Evolutionary conservation across 495 filamentous ascomycete species (phyloP), one percentile per base, ranked within the genome.

Genomic region (Penicillium salamii): DNA sequence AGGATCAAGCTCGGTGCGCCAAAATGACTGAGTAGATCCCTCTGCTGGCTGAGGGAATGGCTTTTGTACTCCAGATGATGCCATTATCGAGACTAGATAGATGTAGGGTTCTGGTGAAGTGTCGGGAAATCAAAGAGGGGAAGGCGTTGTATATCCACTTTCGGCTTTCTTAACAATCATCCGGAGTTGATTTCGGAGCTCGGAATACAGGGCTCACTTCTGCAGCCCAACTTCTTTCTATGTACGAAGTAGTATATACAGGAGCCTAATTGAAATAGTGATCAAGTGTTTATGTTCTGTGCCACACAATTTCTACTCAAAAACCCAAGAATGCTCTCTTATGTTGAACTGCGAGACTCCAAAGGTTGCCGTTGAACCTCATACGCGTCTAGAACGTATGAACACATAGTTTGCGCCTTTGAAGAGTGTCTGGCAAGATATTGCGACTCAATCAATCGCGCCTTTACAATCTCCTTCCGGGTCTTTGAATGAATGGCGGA

Each of bases 21-120:
- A 91, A 70, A 85, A 89, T 34, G 82, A 80, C 17, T 62, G 50
- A 0, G 85, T 87, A 26, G 85, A 81, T 57, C 79, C 79, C 5
- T 65, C 60, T 23, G 47, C 38, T 5, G 54, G 54, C 11, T 41
- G 49, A 5, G 54, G 54, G 29, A 53, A 57, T 5, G 13, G n/a
- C 6, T 39, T 54, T 13, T 11, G n/a, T 12, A 7, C 17, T 28
- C 49, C 29, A 20, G 21, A 9, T 3, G 35, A 41, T 12, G 38
- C 17, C 51, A 54, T 54, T 14, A 11, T 2, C 11, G 6, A 5
- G 37, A 26, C 23, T 26, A 8, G 23, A 3, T 3, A 26, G 23
- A 26, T 26, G 3, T 4, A 8, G 23, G 23, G 8, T 26, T 26
- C 8, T 26, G 23, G 23, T 26, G 23, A 8, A 4, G 23, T 26